Evolutionary conservation across 1,284 basidiomycete genomes (phyloP).

Genomic region (Trichosporon coremiiforme): DNA sequence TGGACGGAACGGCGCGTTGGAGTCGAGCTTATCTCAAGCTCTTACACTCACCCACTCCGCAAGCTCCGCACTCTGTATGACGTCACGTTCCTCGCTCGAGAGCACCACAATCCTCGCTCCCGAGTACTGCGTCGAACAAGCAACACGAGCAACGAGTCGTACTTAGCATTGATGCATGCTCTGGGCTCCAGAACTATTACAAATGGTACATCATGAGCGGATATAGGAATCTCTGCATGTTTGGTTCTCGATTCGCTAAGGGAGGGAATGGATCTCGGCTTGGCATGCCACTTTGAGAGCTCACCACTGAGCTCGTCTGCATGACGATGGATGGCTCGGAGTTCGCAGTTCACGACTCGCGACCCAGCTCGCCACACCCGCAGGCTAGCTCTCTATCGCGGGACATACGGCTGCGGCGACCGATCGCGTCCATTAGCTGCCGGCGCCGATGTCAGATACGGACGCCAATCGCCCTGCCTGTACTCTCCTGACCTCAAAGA

Average conservation of each 20-base stretch:
- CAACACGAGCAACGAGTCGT: neutral
- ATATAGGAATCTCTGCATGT: neutral
- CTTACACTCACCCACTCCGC: too few relatives aligned
- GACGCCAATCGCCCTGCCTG: constrained; percentile 27
- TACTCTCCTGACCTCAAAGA: constrained; percentile 22
- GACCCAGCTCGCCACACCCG: neutral
- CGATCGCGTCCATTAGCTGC: constrained; percentile 21
- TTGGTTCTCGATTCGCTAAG: neutral
- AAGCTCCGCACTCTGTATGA: neutral
- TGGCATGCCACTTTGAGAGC: too few relatives aligned
- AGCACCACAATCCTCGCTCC: neutral
- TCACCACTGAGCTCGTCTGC: too few relatives aligned
- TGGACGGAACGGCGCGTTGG: neutral
- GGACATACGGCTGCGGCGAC: constrained; percentile 24
- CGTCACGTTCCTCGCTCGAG: neutral
- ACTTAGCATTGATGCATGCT: neutral
- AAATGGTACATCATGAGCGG: neutral
- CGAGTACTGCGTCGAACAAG: neutral
- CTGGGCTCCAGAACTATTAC: neutral
- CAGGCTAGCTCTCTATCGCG: constrained; percentile 1
- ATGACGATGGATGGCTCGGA: too few relatives aligned
- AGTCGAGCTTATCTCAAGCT: neutral
- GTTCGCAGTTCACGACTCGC: neutral
- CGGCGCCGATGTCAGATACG: constrained; percentile 25
- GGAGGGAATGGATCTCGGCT: too few relatives aligned